phyloP scores from a whole-genome alignment of 148 eudicot genomes.

The Beta vulgaris region DNA sequence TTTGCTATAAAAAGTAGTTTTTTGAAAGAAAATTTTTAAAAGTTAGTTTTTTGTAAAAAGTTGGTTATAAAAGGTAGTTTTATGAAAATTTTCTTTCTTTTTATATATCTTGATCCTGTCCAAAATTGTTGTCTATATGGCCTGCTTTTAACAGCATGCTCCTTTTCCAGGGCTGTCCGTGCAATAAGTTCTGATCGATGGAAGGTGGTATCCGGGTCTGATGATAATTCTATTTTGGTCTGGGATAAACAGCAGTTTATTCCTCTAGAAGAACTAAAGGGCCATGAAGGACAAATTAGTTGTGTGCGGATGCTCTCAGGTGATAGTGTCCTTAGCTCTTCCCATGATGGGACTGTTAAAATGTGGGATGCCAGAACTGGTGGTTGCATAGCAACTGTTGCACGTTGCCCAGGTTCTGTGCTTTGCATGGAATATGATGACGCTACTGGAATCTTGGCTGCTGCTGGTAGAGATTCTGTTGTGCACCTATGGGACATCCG shows the following conservation, averaged over 20 bases:
- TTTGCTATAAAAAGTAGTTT: no score
- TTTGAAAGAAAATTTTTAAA: no score
- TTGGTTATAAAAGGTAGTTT: no score
- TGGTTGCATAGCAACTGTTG: constrained; percentile 83
- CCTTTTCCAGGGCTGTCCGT: constrained; percentile 48
- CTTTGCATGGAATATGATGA: constrained; percentile 86
- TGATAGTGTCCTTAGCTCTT: constrained; percentile 81
- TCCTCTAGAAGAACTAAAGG: constrained; percentile 82
- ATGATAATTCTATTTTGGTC: constrained; percentile 71
- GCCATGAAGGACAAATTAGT: constrained; percentile 71
- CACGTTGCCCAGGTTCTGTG: constrained; percentile 70
- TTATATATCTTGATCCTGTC: not conserved
- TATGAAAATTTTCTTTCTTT: not conserved
- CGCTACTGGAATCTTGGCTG: constrained; percentile 74
- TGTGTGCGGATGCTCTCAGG: constrained; percentile 78
- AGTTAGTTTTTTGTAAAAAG: no score
- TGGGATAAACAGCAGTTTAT: constrained; percentile 85
- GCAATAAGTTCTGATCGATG: constrained; percentile 80
- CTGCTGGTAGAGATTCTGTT: constrained; percentile 72
- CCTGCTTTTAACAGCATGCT: not conserved
- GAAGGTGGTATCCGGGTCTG: constrained; percentile 87
- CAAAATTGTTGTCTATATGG: not conserved
- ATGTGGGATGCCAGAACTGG: constrained; percentile 99
- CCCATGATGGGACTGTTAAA: constrained; percentile 86
- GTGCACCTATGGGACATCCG: constrained; percentile 89